Evolutionary conservation across 805 yeast genomes (phyloP), one percentile per base, ranked within the genome.

Genomic region (Komagataella kurtzmanii): DNA sequence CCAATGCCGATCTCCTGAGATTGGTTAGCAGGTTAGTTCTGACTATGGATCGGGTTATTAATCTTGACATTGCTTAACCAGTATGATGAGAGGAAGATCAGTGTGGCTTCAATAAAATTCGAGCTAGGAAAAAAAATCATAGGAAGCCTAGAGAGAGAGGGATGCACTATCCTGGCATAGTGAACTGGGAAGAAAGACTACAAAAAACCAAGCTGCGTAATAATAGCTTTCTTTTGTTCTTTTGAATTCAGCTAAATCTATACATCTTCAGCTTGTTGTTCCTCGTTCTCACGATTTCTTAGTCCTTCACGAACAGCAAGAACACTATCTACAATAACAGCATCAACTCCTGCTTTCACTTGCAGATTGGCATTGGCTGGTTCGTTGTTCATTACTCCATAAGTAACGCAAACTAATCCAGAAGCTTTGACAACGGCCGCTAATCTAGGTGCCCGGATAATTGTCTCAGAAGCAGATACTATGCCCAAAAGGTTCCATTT

Each of bases 251-350:
- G 40, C 14, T 30, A 30, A 21, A 30, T 30, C 40, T 30, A 30
- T 30, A 30, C 12, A 30, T 30, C 40, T 30, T 30, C 40, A 12
- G 24, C 47, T 45, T 6, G 17, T 7, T 17, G 21, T 24, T 6
- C 47, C 17, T 45, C 47, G 3, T 45, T 51, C 6, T 53, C 60
- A 14, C 58, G 63, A 49, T 62, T 64, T 1, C 68, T 77, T 55
- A 90, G 72, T 6, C 87, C 96, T 59, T 84, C 84, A 62, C 96
- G 75, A n/a, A 90, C 95, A 0, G 96, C 97, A 60, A 90, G 72
- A 1, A 91, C 98, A 52, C 88, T 83, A 66, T 91, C 98, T 3
- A 88, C 97, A 67, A 91, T 91, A n/a, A 91, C 97, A 0, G 99
- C 99, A 72, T 91, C 98, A 10, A 91, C 96, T 7, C 98, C 98